Evolutionary conservation across 176 grass and related monocot genomes (phyloP), one percentile per base, ranked within the genome.

Genomic region (Secale cereale): DNA sequence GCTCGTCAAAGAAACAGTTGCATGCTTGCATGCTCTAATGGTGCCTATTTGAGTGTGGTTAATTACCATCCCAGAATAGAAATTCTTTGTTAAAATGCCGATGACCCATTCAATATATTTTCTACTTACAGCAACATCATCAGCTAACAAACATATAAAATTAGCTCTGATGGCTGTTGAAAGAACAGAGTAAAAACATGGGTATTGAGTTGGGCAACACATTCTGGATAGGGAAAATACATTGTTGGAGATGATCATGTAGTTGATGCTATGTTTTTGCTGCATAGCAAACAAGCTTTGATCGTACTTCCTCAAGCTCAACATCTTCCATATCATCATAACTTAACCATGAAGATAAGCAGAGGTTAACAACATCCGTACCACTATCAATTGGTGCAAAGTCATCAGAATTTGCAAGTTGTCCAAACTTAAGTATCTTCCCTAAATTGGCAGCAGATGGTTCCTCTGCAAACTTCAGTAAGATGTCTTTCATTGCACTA

Each of bases 401-500:
- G 2, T 13, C 80, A 74, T 85, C 75, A 56, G 69, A 31, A 75
- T 83, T 85, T 23, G 65, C 48, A 56, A 62, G 72, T 65, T 81
- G 67, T 79, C 86, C 88, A 89, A 99, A 99, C 79, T 80, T 94
- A 48, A 90, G 65, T 35, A 96, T 87, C 60, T 89, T 92, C 63
- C 88, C 82, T 72, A 99, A 69, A 85, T 86, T 96, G 65, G 67
- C 52, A 78, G 91, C 36, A 29, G 91, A 92, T 45, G 90, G 94
- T 56, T 92, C 86, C 74, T 96, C 90, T 56, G 88, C 79, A 77
- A 91, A 94, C 76, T 86, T 89, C 56, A 86, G 56, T 40, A 96
- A 86, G 61, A 91, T 94, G 32, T 94, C 88, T 91, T 92, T 96
- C 78, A 89, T 84, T 76, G 91, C 91, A 89, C 79, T 77, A 85